Evolutionary conservation across 768 basidiomycete genomes (phyloP).

Genomic region (Xerocomus potaroensis): DNA sequence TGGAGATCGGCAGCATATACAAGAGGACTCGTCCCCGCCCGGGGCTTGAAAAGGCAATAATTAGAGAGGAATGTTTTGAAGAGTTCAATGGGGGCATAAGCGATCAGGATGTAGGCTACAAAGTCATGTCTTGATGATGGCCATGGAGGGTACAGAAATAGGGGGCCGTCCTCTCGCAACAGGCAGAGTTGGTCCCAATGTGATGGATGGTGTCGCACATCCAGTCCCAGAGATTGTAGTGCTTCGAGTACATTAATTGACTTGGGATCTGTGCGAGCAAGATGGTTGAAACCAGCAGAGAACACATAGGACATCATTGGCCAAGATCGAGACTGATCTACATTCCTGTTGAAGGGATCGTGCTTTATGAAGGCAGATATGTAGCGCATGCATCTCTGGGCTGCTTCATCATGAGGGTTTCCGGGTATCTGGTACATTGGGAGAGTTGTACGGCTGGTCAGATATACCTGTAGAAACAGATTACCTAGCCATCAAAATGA

Average conservation of each 20-base stretch:
- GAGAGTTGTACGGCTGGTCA: neutral
- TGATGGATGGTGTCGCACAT: no score
- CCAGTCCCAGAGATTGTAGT: no score
- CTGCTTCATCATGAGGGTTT: neutral
- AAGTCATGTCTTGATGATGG: no score
- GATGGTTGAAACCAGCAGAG: neutral
- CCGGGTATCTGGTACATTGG: neutral
- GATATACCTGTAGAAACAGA: neutral
- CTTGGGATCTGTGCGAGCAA: neutral
- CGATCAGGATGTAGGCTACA: no score
- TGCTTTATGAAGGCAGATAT: neutral
- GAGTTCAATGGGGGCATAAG: no score
- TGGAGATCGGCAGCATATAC: constrained; percentile 2
- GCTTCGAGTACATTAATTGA: neutral
- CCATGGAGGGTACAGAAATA: no score
- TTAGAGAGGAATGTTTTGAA: no score
- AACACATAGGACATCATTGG: constrained; percentile 1
- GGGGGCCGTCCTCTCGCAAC: no score
- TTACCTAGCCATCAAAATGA: neutral
- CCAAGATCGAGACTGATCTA: neutral
- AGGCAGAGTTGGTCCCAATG: no score
- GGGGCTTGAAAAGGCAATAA: no score
- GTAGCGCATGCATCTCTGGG: neutral
- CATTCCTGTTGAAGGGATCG: neutral
- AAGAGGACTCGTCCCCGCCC: no score